Evolutionary conservation across 73 alveolate genomes (phyloP), one percentile per base, ranked within the genome.

Genomic region (Durusdinium trenchii): DNA sequence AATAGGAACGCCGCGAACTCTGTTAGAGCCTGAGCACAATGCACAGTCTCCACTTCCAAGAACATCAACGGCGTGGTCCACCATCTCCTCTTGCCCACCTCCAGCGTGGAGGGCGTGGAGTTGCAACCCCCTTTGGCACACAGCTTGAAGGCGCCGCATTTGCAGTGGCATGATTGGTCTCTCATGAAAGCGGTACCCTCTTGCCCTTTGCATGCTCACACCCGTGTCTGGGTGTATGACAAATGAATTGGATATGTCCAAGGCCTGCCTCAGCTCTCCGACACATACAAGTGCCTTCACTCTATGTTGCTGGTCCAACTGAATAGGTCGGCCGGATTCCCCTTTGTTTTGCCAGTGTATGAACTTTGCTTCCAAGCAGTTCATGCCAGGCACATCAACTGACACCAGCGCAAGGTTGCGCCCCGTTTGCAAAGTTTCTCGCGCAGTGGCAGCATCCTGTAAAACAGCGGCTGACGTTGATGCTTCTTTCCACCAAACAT

Each of bases 241-340:
- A 16, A 2, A 3, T 6, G 64, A 14, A 18, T 46, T 20, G 6
- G 23, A 2, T 40, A 78, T 9, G 42, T 78, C 64, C 38, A 42
- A 38, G 36, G 89, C 64, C 9, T 45, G 40, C 14, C 42, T 12
- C 57, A 45, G 23, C 45, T 9, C 62, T 2, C 89, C 89, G 14
- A 78, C 89, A 46, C 89, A 78, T 6, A 78, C 89, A 7, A 78
- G 64, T 2, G 89, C 89, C 30, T 78, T 78, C 54, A 78, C 89
- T 78, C 89, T 40, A 38, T 78, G 38, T 7, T 4, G 40, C 5
- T 5, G 6, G 42, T 78, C 89, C 18, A 78, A 62, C 40, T 78
- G 64, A 42, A 78, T 62, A 42, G 89, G 89, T 43, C 89, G 38
- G 38, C 89, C 89, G 5, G 64, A 42, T 43, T 10, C 28, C 42